Percentiles rank a stretch among this genome's conserved stretches.
Conservation (phyloP, 2,329 filamentous ascomycete genomes). For the Fusarium chuoi region DNA sequence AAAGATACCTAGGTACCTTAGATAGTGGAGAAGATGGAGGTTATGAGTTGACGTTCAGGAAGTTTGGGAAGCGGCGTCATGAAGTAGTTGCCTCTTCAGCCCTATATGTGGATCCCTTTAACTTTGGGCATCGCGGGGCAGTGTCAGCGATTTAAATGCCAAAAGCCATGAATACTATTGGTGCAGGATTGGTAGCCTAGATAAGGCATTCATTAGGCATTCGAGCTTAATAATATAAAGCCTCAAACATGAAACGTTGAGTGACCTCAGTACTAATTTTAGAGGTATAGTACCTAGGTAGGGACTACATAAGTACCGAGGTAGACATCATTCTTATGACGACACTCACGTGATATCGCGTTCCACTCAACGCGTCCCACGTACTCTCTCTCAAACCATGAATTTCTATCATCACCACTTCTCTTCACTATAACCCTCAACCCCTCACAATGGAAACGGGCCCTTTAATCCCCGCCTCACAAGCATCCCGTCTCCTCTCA, state of each 20-base stretch:
- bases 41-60: neutral
- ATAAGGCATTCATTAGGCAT: neutral
- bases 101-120: slow-evolving; percentile 42
- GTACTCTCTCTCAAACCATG: slow-evolving; percentile 3
- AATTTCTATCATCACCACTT: slow-evolving; percentile 2
- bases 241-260: neutral
- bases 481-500: slow-evolving; percentile 64
- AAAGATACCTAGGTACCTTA: neutral
- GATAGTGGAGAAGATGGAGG: slow-evolving; percentile 11
- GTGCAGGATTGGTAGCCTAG: neutral
- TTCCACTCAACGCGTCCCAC: slow-evolving; percentile 39
- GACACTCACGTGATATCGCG: slow-evolving; percentile 42
- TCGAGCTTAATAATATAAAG: neutral
- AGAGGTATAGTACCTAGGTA: no score
- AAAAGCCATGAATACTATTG: neutral
- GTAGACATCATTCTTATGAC: neutral
- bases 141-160: neutral
- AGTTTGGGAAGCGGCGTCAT: slow-evolving; percentile 36
- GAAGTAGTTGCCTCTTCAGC: slow-evolving; percentile 44
- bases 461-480: slow-evolving; percentile 46
- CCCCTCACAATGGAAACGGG: slow-evolving; percentile 9
- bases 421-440: neutral
- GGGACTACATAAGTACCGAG: neutral
- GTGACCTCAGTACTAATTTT: no score
- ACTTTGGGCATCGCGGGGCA: slow-evolving; percentile 20